These are phyloP conservation scores for Boletus rufocinnamomeus DNA, from an alignment of 768 basidiomycete genomes.

Conservation along the genomic window DNA sequence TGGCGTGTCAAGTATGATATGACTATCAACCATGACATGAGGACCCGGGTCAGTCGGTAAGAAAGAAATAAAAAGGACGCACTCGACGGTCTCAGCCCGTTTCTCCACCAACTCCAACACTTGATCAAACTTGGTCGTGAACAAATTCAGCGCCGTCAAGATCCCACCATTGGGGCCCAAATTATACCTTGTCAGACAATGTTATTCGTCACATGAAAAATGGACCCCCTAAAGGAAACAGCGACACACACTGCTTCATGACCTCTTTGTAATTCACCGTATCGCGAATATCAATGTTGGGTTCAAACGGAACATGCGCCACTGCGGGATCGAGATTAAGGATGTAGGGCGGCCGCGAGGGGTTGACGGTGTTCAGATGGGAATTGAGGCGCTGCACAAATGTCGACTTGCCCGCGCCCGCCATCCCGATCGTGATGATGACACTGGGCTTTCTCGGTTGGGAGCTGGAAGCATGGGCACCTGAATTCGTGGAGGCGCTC, in stretches of 20 bases:
- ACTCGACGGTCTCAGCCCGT: slow-evolving; percentile 86
- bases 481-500: slow-evolving; percentile 21
- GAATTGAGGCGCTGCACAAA: slow-evolving; percentile 95
- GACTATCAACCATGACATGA: slow-evolving; percentile 46
- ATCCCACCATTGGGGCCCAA: slow-evolving; percentile 98
- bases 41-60: background rate
- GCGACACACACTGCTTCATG: slow-evolving; percentile 94
- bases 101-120: slow-evolving; percentile 92
- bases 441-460: slow-evolving; percentile 62
- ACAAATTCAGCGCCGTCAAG: slow-evolving; percentile 93
- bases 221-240: slow-evolving; percentile 20
- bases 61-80: slow-evolving; percentile 32
- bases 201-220: slow-evolving; percentile 18
- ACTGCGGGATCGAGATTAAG: slow-evolving; percentile 98
- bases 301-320: slow-evolving; percentile 84
- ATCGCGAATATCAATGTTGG: slow-evolving; percentile 98
- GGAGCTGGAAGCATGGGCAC: slow-evolving; percentile 1
- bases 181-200: slow-evolving; percentile 70
- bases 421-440: slow-evolving; percentile 94
- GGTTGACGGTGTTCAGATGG: slow-evolving; percentile 72
- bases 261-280: slow-evolving; percentile 97
- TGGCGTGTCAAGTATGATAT: slow-evolving; percentile 95
- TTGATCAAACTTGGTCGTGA: slow-evolving; percentile 99
- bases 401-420: slow-evolving; percentile 96
- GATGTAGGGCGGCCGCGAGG: slow-evolving; percentile 82